Base-by-base conservation (phyloP, 345 rosid genomes). In the Citrus cavaleriei region DNA sequence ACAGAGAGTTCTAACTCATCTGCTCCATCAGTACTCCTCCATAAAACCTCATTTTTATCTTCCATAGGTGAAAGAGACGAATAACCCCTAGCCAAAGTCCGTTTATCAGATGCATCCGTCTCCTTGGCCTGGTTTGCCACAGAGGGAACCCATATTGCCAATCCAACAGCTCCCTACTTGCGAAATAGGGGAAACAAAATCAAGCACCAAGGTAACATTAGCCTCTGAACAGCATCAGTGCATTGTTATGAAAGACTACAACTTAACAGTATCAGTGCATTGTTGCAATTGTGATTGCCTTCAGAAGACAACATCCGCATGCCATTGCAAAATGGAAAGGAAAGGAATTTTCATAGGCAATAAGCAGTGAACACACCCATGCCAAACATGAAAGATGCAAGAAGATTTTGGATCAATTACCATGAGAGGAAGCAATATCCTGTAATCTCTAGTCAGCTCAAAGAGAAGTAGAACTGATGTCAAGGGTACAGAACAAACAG, bases 101-200 rank as follows among this genome's bases (percentile, higher is more conserved):
- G 90, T 27, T 80, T 67, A 69, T 89, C 95, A 76, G 97, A 84
- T 73, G 83, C 79, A 72, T 94, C 95, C 64, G 86, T 77, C 85
- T 91, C 98, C 91, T 89, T 96, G 78, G 82, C 82, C 76, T 90
- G 97, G 85, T 96, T 94, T 82, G 90, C 78, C 81, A 94, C 97
- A 49, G 99, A 96, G 38, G 99, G 98, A 74, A 96, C 99, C 99
- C 99, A 96, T 87, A 96, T 96, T 30, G 99, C 99, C 81, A 96
- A 88, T 78, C 99, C 99, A 81, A 96, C 98, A 63, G 99, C 98
- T 77, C 99, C 99, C 98, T 96, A 81, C 28, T 62, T 35, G 79
- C 68, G 71, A 77, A 49, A 80, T 74, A 54, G 34, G 73, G 78
- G 32, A 61, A 72, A 78, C 35, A 34, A 59, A 40, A 24, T 75